These are phyloP conservation scores for Mycena sanguinolenta DNA, from an alignment of 768 basidiomycete genomes.

Conservation along the genomic window DNA sequence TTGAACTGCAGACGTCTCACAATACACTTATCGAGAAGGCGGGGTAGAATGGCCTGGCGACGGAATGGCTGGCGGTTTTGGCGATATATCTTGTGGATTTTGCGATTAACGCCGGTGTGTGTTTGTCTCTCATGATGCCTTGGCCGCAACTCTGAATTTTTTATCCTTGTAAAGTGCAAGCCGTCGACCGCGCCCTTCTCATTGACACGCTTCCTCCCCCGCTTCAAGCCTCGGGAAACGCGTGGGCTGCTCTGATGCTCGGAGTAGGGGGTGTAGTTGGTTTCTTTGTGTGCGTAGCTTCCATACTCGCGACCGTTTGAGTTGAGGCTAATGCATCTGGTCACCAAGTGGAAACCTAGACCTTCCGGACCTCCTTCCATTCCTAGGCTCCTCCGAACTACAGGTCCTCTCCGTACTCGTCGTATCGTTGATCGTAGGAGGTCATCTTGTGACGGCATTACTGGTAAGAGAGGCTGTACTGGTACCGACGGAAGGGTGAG, in stretches of 20 bases:
- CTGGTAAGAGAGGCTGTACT: conserved; percentile 83
- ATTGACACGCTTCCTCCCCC: conserved; percentile 86
- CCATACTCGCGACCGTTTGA: not conserved
- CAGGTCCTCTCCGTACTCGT: conserved; percentile 86
- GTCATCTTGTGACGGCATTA: conserved; percentile 73
- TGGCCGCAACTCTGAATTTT: too few relatives aligned
- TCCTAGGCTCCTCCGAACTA: conserved; percentile 82
- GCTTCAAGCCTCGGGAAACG: conserved; percentile 88
- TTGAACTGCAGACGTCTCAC: too few relatives aligned
- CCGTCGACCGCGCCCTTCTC: conserved; percentile 90
- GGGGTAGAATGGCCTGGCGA: conserved; percentile 71
- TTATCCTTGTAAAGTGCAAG: conserved; percentile 70
- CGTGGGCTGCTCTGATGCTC: conserved; percentile 96
- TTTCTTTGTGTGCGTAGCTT: conserved; percentile 85
- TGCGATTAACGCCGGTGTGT: conserved; percentile 63
- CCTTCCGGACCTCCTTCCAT: conserved; percentile 76
- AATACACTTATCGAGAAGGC: too few relatives aligned
- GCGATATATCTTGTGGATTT: conserved; percentile 69
- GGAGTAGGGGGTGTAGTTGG: conserved; percentile 89
- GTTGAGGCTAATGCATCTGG: not conserved
- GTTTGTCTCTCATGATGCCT: not conserved
- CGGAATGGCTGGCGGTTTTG: conserved; percentile 81
- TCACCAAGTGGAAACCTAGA: conserved; percentile 85
- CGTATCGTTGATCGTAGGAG: conserved; percentile 72
- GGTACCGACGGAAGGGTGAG: conserved; percentile 46